A percentile compares a stretch with the other conserved stretches of the same genome.
Conservation (phyloP, 257 asterid species). For the Oldenlandia corymbosa region DNA sequence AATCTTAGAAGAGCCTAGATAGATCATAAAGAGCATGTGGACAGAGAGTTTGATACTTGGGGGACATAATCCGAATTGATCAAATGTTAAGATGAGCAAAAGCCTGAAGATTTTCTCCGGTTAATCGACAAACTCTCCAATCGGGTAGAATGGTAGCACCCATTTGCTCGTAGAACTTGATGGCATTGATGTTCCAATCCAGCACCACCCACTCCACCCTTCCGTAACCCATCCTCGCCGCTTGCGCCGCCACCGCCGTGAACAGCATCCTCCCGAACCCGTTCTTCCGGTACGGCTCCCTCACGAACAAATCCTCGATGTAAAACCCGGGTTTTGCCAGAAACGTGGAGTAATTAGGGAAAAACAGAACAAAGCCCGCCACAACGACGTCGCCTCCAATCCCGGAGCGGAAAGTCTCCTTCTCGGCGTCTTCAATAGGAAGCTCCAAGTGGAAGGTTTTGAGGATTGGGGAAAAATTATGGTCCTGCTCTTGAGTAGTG, state of each 20-base stretch:
- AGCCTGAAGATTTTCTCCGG: slow-evolving; percentile 65
- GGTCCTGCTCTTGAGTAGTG: not conserved
- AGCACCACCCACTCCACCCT: slow-evolving; percentile 94
- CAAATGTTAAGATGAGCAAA: slow-evolving; percentile 40
- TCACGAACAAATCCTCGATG: slow-evolving; percentile 71
- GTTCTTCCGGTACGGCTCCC: slow-evolving; percentile 80
- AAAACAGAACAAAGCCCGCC: slow-evolving; percentile 71
- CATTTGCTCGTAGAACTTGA: slow-evolving; percentile 70
- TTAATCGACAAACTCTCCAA: slow-evolving; percentile 78
- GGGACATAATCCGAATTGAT: not conserved
- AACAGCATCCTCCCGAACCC: slow-evolving; percentile 66
- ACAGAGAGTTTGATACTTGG: too few species aligned
- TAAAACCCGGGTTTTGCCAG: slow-evolving; percentile 83
- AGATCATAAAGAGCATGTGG: not conserved
- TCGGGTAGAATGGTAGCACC: slow-evolving; percentile 73
- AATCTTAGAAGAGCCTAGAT: not conserved
- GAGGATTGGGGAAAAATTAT: slow-evolving; percentile 22
- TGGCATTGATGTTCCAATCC: slow-evolving; percentile 74
- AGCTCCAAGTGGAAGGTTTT: slow-evolving; percentile 46
- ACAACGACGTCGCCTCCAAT: slow-evolving; percentile 30
- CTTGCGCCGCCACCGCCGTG: slow-evolving; percentile 78
- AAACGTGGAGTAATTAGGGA: slow-evolving; percentile 76
- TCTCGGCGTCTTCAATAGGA: slow-evolving; percentile 59
- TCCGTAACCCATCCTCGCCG: slow-evolving; percentile 82
- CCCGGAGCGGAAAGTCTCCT: slow-evolving; percentile 39